These are phyloP conservation scores for Clausena lansium DNA, from an alignment of 345 rosid species.

Conservation along the genomic window DNA sequence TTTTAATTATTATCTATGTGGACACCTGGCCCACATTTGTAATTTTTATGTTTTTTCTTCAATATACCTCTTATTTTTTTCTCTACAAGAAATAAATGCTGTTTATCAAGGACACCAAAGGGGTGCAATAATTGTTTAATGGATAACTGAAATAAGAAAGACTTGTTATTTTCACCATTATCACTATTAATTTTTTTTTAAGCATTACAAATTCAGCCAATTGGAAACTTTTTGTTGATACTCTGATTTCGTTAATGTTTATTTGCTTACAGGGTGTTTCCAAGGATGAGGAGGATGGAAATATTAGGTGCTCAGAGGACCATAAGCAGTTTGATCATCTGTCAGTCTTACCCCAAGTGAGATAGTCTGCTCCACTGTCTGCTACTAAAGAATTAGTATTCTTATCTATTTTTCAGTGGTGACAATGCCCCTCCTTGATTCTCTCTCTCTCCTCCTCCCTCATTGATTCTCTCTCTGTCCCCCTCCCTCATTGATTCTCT, in stretches of 20 bases:
- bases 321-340: constrained; percentile 24
- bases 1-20: too few species aligned
- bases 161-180: not conserved
- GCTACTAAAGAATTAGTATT: not conserved
- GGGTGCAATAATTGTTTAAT: not conserved
- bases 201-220: not conserved
- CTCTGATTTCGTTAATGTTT: not conserved
- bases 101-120: not conserved
- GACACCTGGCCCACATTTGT: not conserved
- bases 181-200: not conserved
- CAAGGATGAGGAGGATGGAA: constrained; percentile 27
- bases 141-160: not conserved
- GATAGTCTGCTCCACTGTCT: constrained; percentile 12
- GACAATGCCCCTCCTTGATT: not conserved
- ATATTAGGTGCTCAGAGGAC: constrained; percentile 28
- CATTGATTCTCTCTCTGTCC: not conserved
- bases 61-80: too few species aligned
- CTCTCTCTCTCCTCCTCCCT: too few species aligned
- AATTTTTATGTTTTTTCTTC: not conserved
- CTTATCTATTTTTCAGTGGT: not conserved
- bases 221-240: constrained; percentile 13
- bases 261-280: constrained; percentile 32
- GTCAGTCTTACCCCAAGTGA: constrained; percentile 36
- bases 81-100: not conserved
- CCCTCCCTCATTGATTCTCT: too few species aligned